Conservation (phyloP, 495 filamentous ascomycete species). For the Neurospora sp. region DNA sequence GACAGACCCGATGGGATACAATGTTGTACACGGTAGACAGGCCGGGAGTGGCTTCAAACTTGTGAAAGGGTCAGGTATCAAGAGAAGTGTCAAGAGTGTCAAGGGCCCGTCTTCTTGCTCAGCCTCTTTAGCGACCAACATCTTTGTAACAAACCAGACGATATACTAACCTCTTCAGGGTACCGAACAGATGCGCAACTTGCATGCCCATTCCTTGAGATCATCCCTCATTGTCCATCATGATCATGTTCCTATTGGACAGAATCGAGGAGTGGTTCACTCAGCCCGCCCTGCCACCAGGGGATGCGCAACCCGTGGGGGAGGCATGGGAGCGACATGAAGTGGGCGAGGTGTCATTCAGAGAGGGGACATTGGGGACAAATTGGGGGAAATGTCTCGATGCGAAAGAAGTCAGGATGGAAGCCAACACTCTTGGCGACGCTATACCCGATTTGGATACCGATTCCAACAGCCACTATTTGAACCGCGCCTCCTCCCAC, state of each 20-base stretch:
- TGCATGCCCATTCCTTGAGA: background rate
- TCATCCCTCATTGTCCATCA: background rate
- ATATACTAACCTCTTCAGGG: background rate
- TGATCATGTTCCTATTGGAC: background rate
- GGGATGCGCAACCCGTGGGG: background rate
- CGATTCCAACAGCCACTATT: background rate
- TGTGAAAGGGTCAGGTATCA: background rate
- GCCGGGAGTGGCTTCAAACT: background rate
- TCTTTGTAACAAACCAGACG: background rate
- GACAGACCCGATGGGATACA: background rate
- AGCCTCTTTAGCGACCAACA: background rate
- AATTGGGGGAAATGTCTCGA: background rate
- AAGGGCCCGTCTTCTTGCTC: background rate
- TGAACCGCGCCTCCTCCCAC: background rate
- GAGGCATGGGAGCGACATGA: background rate
- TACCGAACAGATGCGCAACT: background rate
- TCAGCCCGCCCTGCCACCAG: background rate
- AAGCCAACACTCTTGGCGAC: background rate
- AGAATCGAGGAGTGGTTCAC: background rate
- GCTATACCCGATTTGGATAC: background rate
- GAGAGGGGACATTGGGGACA: background rate
- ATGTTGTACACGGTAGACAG: background rate
- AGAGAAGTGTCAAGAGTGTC: background rate
- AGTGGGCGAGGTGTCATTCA: background rate
- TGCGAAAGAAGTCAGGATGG: background rate